phyloP scores from a whole-genome alignment of 2,329 filamentous ascomycete species.

The Macroventuria anomochaeta region DNA sequence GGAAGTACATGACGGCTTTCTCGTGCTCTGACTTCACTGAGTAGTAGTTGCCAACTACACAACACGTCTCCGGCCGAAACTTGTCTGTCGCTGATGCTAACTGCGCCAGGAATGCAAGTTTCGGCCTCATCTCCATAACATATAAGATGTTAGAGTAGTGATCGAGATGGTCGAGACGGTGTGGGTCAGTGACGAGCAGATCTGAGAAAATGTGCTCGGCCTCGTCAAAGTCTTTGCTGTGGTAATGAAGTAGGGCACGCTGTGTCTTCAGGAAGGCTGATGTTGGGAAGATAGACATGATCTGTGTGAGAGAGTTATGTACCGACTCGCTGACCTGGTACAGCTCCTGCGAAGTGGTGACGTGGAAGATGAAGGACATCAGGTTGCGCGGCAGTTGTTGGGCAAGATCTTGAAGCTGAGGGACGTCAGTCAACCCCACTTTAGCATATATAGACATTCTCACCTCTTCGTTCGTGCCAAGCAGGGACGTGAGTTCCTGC shows the following conservation, averaged over 20 bases:
- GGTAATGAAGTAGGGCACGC: slow-evolving; percentile 85
- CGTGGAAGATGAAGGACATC: slow-evolving; percentile 91
- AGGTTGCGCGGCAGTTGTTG: slow-evolving; percentile 84
- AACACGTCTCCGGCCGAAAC: slow-evolving; percentile 95
- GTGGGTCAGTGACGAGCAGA: slow-evolving; percentile 70
- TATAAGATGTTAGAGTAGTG: slow-evolving; percentile 98
- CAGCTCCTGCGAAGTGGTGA: slow-evolving; percentile 88
- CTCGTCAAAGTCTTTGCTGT: slow-evolving; percentile 77
- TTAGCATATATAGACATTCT: slow-evolving; percentile 3
- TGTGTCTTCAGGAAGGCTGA: slow-evolving; percentile 92
- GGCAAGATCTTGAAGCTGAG: slow-evolving; percentile 10
- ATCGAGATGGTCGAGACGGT: slow-evolving; percentile 86
- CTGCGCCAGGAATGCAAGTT: slow-evolving; percentile 90
- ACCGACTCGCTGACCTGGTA: slow-evolving; percentile 83
- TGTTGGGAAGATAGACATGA: slow-evolving; percentile 82
- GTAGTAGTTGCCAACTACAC: slow-evolving; percentile 97
- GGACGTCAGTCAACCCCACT: background rate
- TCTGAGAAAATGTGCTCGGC: slow-evolving; percentile 70
- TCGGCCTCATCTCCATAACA: slow-evolving; percentile 85
- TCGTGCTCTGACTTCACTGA: slow-evolving; percentile 93
- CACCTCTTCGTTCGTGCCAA: slow-evolving; percentile 82
- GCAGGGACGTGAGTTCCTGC: slow-evolving; percentile 85
- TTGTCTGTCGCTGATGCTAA: slow-evolving; percentile 91
- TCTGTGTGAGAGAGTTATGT: slow-evolving; percentile 75
- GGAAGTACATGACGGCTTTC: slow-evolving; percentile 97